These are phyloP conservation scores for Pilaira anomala DNA, from an alignment of 192 early-diverging fungal genomes.

Conservation along the genomic window DNA sequence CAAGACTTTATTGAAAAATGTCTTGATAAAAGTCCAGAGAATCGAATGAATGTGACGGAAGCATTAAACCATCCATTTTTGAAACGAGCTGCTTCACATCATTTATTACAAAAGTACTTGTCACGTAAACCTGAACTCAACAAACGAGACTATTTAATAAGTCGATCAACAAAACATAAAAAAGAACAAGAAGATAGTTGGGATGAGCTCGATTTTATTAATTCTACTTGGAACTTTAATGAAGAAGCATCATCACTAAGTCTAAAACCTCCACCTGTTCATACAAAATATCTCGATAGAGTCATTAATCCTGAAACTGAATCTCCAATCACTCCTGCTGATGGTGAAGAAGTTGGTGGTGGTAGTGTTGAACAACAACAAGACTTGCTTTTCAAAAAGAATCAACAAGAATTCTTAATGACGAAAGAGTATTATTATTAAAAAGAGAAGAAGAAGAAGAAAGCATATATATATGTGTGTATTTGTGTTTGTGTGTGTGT, in stretches of 20 bases:
- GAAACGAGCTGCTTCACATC: constrained; percentile 4
- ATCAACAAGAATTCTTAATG: neutral
- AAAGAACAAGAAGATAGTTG: neutral
- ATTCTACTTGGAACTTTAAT: constrained; percentile 14
- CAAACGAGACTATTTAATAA: neutral
- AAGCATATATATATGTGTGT: neutral
- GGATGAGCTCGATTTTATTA: constrained; percentile 12
- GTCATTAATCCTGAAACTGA: constrained; percentile 13
- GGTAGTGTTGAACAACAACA: too few relatives aligned
- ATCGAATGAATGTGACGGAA: constrained; percentile 8
- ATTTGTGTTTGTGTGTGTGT: neutral
- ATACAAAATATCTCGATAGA: neutral
- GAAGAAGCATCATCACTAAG: neutral
- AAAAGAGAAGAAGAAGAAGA: neutral
- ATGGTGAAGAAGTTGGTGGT: too few relatives aligned
- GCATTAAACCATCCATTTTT: constrained; percentile 29
- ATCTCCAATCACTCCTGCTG: constrained; percentile 20
- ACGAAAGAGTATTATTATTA: neutral
- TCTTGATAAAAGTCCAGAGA: constrained; percentile 14
- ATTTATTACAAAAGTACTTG: constrained; percentile 15
- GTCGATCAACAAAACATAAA: neutral
- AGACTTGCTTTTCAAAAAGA: neutral
- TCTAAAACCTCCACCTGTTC: neutral
- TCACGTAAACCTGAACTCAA: constrained; percentile 9
- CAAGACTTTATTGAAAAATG: constrained; percentile 25